Conservation (phyloP, 306 rosid genomes). For the Inga leiocalycina region DNA sequence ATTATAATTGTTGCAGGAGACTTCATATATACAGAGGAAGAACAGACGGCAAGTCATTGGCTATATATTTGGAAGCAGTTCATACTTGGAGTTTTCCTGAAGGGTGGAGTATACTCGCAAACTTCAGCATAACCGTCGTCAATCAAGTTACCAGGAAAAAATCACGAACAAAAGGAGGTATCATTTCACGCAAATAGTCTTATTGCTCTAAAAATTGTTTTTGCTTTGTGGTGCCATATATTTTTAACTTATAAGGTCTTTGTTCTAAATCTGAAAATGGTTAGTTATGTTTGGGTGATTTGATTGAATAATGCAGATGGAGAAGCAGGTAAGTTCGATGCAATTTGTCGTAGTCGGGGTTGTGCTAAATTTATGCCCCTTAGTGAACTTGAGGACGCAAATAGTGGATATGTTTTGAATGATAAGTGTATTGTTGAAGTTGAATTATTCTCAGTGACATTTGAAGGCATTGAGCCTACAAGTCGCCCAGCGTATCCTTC, state of each 20-base stretch:
- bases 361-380: background rate
- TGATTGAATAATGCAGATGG: background rate
- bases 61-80: background rate
- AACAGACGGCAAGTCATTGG: background rate
- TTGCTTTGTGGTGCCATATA: background rate
- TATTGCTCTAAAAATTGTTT: background rate
- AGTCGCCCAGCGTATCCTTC: background rate
- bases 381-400: background rate
- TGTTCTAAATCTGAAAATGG: background rate
- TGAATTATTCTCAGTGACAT: background rate
- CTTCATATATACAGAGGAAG: background rate
- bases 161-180: background rate
- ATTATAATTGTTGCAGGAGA: background rate
- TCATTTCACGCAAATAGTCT: background rate
- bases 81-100: background rate
- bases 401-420: background rate
- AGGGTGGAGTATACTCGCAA: background rate
- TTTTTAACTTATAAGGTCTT: background rate
- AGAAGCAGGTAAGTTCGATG: background rate
- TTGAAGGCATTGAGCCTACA: background rate
- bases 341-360: background rate
- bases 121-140: background rate
- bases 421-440: background rate
- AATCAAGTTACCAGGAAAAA: background rate
- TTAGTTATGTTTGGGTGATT: background rate